Conservation (phyloP, 352 stramenopile genomes). For the Saprolegnia diclina region DNA sequence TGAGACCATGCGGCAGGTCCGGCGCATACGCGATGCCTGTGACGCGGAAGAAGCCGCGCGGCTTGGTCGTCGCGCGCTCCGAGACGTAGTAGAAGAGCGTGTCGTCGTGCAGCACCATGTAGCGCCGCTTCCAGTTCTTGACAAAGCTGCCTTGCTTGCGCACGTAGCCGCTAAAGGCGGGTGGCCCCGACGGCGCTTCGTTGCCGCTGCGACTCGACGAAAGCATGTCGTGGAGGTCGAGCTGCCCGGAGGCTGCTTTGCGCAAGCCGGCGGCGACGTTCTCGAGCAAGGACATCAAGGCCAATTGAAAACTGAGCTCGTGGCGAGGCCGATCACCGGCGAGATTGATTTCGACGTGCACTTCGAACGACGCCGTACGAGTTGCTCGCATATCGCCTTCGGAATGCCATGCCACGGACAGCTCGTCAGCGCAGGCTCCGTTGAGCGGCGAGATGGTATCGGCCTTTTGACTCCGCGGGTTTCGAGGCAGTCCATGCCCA, state of each 20-base stretch:
- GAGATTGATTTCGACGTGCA: neutral
- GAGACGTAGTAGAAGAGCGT: slow-evolving; percentile 69
- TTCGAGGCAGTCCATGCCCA: no score
- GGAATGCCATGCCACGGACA: no score
- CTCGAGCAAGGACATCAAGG: neutral
- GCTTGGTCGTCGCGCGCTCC: neutral
- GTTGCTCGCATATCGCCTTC: no score
- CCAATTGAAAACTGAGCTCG: neutral
- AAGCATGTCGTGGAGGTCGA: neutral
- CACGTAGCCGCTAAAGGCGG: slow-evolving; percentile 51
- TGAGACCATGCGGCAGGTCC: neutral
- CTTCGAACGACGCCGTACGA: neutral
- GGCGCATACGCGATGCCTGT: neutral
- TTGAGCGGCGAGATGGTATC: no score
- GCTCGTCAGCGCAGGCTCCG: no score
- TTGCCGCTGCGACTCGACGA: neutral
- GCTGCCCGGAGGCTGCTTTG: neutral
- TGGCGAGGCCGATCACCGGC: neutral
- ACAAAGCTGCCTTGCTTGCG: slow-evolving; percentile 78
- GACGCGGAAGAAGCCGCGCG: neutral
- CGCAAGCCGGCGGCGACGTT: neutral
- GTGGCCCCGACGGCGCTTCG: neutral
- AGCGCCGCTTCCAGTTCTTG: slow-evolving; percentile 82
- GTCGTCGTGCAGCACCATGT: slow-evolving; percentile 65
- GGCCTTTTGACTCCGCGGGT: no score